Conservation (phyloP, 164 flowering plant genomes). For the Cinnamomum chago region DNA sequence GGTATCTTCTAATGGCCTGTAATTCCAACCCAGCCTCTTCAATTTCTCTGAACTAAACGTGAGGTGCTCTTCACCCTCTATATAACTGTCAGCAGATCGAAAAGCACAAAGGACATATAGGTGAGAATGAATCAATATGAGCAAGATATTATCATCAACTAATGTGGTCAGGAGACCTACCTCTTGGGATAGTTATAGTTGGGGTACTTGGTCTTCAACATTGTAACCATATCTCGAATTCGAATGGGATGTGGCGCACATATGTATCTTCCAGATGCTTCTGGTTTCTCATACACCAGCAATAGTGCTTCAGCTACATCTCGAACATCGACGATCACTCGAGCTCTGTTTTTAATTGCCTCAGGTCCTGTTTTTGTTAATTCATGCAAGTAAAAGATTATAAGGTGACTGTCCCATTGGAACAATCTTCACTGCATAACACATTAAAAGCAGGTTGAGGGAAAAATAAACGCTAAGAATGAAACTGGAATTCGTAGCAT, state of each 20-base stretch:
- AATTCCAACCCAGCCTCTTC: no score
- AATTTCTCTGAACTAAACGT: no score
- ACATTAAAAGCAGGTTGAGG: no score
- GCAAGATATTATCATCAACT: not conserved
- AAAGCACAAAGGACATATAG: no score
- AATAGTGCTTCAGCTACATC: constrained; percentile 14
- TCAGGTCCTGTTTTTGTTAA: constrained; percentile 5
- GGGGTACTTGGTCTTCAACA: constrained; percentile 17
- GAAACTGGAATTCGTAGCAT: no score
- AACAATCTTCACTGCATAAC: no score
- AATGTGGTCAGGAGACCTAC: constrained; percentile 5
- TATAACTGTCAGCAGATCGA: no score
- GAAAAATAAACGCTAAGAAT: no score
- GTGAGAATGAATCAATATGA: no score
- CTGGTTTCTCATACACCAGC: constrained; percentile 17
- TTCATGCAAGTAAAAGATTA: not conserved
- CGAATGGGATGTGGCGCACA: constrained; percentile 6
- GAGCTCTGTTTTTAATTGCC: constrained; percentile 5
- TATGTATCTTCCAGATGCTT: constrained; percentile 21
- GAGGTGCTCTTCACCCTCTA: no score
- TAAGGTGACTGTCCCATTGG: no score
- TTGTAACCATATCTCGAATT: constrained; percentile 8
- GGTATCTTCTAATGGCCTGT: no score
- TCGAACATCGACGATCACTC: constrained; percentile 9
- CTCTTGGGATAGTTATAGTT: constrained; percentile 15